These are phyloP conservation scores for Parathielavia hyrcaniae DNA, from an alignment of 495 filamentous ascomycete species.

Conservation along the genomic window DNA sequence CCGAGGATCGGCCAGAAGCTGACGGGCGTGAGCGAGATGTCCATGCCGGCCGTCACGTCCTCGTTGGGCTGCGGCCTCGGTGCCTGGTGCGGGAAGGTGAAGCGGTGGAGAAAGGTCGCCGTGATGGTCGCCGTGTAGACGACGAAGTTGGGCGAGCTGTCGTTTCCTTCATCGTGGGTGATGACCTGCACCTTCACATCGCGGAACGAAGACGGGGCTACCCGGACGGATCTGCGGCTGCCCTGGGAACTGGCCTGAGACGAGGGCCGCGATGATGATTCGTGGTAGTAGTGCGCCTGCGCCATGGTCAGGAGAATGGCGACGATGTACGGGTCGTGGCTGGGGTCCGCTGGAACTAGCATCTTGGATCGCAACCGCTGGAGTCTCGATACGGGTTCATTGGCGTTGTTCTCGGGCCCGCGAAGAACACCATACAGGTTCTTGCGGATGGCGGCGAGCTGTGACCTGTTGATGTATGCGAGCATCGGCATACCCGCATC, in stretches of 20 bases:
- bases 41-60: conserved; percentile 18
- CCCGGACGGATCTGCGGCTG: conserved; percentile 8
- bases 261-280: conserved; percentile 11
- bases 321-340: conserved; percentile 41
- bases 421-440: conserved; percentile 31
- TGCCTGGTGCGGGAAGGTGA: conserved; percentile 33
- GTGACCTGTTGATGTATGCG: conserved; percentile 37
- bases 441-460: conserved; percentile 31
- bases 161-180: conserved; percentile 32
- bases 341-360: conserved; percentile 34
- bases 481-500: conserved; percentile 31
- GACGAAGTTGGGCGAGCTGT: conserved; percentile 33
- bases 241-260: conserved; percentile 17
- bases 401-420: conserved; percentile 27
- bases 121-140: conserved; percentile 42
- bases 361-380: conserved; percentile 36
- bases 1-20: conserved; percentile 43
- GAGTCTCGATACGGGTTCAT: conserved; percentile 33
- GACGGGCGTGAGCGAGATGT: conserved; percentile 36
- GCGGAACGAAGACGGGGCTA: conserved; percentile 23
- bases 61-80: conserved; percentile 13
- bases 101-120: conserved; percentile 34
- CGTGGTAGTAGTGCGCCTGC: conserved; percentile 39
- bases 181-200: conserved; percentile 40
- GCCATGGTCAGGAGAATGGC: conserved; percentile 43